These are phyloP conservation scores for Senna tora DNA, from an alignment of 306 rosid genomes.

Conservation along the genomic window DNA sequence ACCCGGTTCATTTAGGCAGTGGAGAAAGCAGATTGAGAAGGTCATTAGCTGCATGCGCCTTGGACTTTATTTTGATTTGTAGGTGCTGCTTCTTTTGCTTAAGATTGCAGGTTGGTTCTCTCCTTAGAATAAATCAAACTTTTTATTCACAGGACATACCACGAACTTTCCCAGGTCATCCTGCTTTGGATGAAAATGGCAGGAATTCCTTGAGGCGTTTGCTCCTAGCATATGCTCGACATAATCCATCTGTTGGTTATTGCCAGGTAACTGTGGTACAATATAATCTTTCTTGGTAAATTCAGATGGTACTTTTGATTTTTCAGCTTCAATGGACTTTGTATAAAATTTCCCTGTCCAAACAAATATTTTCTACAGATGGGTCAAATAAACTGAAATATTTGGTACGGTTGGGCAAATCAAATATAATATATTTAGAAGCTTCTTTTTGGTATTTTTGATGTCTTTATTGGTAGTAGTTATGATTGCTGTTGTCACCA, in stretches of 20 bases:
- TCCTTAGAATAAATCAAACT: constrained; percentile 49
- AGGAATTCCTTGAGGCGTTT: constrained; percentile 88
- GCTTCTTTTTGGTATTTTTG: neutral
- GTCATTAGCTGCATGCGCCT: constrained; percentile 93
- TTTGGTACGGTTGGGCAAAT: constrained; percentile 20
- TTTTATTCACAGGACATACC: constrained; percentile 85
- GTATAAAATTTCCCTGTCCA: constrained; percentile 26
- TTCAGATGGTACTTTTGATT: constrained; percentile 22
- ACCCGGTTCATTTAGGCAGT: constrained; percentile 66
- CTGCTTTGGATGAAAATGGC: constrained; percentile 90
- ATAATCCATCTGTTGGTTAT: constrained; percentile 93
- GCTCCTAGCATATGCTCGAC: constrained; percentile 88
- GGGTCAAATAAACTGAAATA: constrained; percentile 33
- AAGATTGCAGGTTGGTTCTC: constrained; percentile 53
- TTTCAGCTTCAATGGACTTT: constrained; percentile 31
- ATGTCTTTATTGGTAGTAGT: constrained; percentile 36
- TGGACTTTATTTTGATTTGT: constrained; percentile 88
- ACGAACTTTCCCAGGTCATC: constrained; percentile 96
- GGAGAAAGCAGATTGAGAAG: constrained; percentile 99
- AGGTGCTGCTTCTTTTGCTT: constrained; percentile 85
- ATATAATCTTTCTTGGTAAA: constrained; percentile 22
- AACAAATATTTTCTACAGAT: constrained; percentile 25
- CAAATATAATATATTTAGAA: constrained; percentile 8
- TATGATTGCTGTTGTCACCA: constrained; percentile 16
- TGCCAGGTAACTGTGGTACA: constrained; percentile 74